Evolutionary conservation across 1,139 yeast species (phyloP), one percentile per base, ranked within the genome.

Genomic region (Zygosaccharomyces pseudobailii): DNA sequence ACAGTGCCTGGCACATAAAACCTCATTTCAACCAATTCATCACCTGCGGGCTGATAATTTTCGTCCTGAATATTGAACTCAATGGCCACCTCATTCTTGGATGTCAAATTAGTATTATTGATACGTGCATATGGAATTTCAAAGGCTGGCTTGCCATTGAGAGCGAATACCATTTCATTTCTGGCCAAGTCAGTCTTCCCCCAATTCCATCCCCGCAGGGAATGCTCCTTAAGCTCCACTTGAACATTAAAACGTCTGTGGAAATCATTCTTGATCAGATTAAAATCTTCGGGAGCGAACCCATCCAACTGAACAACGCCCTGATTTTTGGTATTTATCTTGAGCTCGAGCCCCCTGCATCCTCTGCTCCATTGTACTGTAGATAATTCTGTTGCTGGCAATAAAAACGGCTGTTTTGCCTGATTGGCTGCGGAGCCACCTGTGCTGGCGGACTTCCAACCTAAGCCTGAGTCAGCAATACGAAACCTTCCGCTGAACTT

Each of bases 171-270:
- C 68, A 92, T 73, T 66, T 92, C 98, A 58, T 89, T 87, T 63
- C 96, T 80, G 10, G 95, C 96, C 66, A 94, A 79, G 65, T 90
- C 96, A 8, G 92, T 76, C 54, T 84, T 82, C 47, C 99, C 99
- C 98, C 98, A 92, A 68, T 92, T 92, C 98, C 98, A 92, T 36
- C 99, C 99, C 69, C 97, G 80, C 57, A 92, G 72, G 5, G 97
- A 86, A 67, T 92, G 98, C 60, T 92, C 97, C 59, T 76, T 80
- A 54, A 79, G 84, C 58, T 92, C 97, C 53, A 94, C 74, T 45
- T 78, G 77, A 43, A 87, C 73, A 47, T 72, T 73, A 68, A 89
- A 88, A 61, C 86, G 79, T 57, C 90, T 76, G 61, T 86, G 90
- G 57, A 94, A 74, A 58, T 90, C 95, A 61, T 80, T 86, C 66